phyloP scores from a whole-genome alignment of 768 basidiomycete genomes.

The Mrakia gelida region DNA sequence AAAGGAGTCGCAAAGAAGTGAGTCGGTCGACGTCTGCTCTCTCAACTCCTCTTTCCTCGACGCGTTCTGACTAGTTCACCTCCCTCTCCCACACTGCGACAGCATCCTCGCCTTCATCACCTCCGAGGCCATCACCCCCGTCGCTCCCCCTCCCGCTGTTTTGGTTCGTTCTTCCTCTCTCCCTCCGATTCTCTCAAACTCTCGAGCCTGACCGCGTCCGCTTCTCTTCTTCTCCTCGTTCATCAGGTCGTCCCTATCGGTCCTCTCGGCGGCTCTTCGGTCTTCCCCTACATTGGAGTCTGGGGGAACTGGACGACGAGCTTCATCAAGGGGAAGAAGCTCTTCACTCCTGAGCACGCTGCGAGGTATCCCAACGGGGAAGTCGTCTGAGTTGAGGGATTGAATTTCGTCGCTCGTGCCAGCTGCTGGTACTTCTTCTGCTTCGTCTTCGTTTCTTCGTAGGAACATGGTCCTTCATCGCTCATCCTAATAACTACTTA shows the following conservation, averaged over 20 bases:
- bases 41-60: too few relatives aligned
- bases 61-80: neutral
- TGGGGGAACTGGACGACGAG: neutral
- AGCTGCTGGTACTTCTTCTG: too few relatives aligned
- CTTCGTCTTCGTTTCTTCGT: too few relatives aligned
- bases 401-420: too few relatives aligned
- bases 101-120: constrained; percentile 12
- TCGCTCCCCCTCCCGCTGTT: neutral
- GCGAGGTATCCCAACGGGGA: neutral
- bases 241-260: constrained; percentile 13
- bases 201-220: too few relatives aligned
- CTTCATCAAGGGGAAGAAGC: neutral
- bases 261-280: neutral
- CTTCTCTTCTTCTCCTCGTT: too few relatives aligned
- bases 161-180: neutral
- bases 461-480: too few relatives aligned
- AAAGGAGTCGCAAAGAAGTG: neutral
- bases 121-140: neutral
- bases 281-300: constrained; percentile 6
- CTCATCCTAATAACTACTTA: too few relatives aligned
- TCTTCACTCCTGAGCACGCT: neutral
- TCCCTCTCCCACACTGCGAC: neutral
- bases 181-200: too few relatives aligned
- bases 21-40: too few relatives aligned
- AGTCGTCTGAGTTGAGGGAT: too few relatives aligned